Base-by-base conservation (phyloP, 192 early-diverging fungal genomes). In the Coemansia sp. region DNA sequence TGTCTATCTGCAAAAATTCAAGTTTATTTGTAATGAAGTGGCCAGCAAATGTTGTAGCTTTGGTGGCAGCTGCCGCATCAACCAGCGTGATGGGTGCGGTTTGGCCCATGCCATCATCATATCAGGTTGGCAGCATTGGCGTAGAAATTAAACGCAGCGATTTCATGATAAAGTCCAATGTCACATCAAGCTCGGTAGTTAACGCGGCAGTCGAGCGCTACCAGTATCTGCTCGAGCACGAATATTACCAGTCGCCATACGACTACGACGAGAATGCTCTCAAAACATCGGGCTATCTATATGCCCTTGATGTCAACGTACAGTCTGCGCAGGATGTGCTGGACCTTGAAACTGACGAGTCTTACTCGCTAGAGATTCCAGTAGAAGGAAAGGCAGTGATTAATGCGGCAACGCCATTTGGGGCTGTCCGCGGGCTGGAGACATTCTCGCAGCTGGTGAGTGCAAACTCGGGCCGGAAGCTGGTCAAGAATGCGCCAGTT, bases 381-480 rank as follows among this genome's bases (percentile, higher is more conserved):
- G 36, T 77, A 14, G 62, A 67, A 15, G 72, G 77, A 39, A 58
- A 66, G n/a, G 87, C 81, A 17, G 61, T 66, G 4, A 79, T 89
- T 44, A 77, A 53, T 21, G 81, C 90, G 10, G 65, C 64, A 18
- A 85, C 83, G 14, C 69, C 79, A 34, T 83, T 83, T 60, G 90
- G 90, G 43, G 90, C 88, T 7, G 72, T 90, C 17, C 85, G 84
- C 28, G 87, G 71, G 6, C 77, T 90, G 11, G 85, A 87, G 65
- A 87, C 88, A n/a, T 82, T 92, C 40, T 77, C 81, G n/a, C 90
- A 92, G 58, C 54, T 92, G n/a, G 52, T 88, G 45, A 72, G 75
- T 50, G 65, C 69, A n/a, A 76, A 84, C 31, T 59, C 69, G 0
- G 62, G 78, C 12, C 55, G 76, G 15, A 74, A 71, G 38, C 53